These are phyloP conservation scores for Zygotorulaspora sp. DNA, from an alignment of 805 yeast species.

Conservation along the genomic window DNA sequence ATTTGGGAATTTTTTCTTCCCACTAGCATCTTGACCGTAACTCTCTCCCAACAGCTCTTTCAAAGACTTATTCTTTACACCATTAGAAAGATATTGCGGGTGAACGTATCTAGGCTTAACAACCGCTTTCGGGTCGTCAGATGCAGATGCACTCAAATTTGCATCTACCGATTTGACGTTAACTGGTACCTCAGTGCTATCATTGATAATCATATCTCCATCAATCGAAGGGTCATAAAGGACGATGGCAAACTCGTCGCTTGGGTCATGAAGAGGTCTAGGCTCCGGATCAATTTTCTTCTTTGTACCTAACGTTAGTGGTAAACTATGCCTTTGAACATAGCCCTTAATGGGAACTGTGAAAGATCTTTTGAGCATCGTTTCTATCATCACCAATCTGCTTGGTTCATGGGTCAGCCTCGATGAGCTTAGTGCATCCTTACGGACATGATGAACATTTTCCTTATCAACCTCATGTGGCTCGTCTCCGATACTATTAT, in stretches of 20 bases:
- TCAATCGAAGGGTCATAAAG: conserved; percentile 94
- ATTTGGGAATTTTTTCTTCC: conserved; percentile 56
- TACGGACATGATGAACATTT: conserved; percentile 18
- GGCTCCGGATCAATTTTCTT: conserved; percentile 70
- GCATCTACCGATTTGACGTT: conserved; percentile 15
- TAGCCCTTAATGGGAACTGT: conserved; percentile 53
- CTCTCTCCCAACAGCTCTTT: conserved; percentile 77
- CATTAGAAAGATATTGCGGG: conserved; percentile 31
- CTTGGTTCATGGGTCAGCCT: conserved; percentile 42
- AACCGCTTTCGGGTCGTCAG: conserved; percentile 10
- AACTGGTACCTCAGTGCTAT: conserved; percentile 9
- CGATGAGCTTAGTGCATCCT: conserved; percentile 60
- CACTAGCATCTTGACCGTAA: conserved; percentile 42
- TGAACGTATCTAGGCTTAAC: conserved; percentile 31
- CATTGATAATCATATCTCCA: conserved; percentile 34
- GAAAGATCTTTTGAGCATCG: conserved; percentile 46
- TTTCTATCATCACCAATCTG: conserved; percentile 36
- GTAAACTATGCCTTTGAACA: conserved; percentile 42
- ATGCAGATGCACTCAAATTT: conserved; percentile 24
- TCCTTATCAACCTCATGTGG: conserved; percentile 9
- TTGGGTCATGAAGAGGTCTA: conserved; percentile 90
- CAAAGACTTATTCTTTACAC: conserved; percentile 50
- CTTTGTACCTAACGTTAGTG: conserved; percentile 83
- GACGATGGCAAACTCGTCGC: conserved; percentile 89
- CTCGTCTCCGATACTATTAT: conserved; percentile 30